Evolutionary conservation across 2,329 filamentous ascomycete genomes (phyloP).

Genomic region (Cercospora sesami): DNA sequence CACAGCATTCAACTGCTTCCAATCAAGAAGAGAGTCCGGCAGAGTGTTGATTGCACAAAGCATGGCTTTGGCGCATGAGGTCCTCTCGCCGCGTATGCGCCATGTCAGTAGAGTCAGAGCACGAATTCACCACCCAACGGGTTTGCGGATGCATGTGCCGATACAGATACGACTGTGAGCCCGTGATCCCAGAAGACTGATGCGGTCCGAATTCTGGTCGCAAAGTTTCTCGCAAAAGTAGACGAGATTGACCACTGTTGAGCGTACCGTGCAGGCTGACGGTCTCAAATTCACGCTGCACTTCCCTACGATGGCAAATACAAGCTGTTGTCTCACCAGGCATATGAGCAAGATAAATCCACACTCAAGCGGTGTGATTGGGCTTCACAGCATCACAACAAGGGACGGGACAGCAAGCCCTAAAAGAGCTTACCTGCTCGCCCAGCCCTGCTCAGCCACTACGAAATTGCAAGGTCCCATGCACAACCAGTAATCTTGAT

Average conservation of each 20-base stretch:
- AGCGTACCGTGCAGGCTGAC: background rate
- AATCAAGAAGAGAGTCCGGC: too few species aligned
- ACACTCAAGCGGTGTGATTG: background rate
- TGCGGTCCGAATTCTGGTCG: background rate
- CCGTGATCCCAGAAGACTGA: background rate
- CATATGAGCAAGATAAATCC: background rate
- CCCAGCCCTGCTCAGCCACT: background rate
- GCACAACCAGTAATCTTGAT: background rate
- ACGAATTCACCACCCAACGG: too few species aligned
- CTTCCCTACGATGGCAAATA: background rate
- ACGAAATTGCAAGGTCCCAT: background rate
- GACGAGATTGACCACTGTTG: background rate
- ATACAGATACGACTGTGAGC: too few species aligned
- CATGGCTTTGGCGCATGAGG: too few species aligned
- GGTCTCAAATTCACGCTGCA: background rate
- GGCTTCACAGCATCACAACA: background rate
- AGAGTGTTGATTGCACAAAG: too few species aligned
- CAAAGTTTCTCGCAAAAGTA: background rate
- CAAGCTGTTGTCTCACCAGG: background rate
- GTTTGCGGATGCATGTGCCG: too few species aligned
- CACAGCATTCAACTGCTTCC: too few species aligned
- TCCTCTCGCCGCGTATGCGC: too few species aligned
- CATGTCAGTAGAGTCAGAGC: too few species aligned
- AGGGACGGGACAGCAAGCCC: background rate
- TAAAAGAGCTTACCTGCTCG: background rate